A percentile compares a stretch with the other conserved stretches of the same genome.
phyloP scores from a whole-genome alignment of 495 filamentous ascomycete genomes.

The Aspergillus wentii region DNA sequence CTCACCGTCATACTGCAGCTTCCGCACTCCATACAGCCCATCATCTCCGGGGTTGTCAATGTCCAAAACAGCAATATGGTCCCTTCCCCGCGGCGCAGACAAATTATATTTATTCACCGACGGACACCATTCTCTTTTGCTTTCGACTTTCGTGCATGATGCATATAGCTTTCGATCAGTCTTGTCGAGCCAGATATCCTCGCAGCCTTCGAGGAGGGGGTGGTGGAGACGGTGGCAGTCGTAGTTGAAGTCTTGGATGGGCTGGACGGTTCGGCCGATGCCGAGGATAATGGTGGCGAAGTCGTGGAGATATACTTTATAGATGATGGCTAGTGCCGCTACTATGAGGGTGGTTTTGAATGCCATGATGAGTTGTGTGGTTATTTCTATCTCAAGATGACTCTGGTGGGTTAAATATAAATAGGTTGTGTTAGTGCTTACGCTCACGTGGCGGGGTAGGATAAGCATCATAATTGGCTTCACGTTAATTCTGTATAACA shows the following conservation, averaged over 20 bases:
- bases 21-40: constrained; percentile 15
- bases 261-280: constrained; percentile 19
- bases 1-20: constrained; percentile 16
- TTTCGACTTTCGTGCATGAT: constrained; percentile 15
- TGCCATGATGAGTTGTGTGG: too few relatives aligned
- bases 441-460: too few relatives aligned
- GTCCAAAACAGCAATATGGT: constrained; percentile 28
- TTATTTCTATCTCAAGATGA: too few relatives aligned
- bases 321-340: too few relatives aligned
- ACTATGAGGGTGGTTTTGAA: too few relatives aligned
- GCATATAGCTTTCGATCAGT: constrained; percentile 27
- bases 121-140: constrained; percentile 13
- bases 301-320: constrained; percentile 9
- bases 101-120: constrained; percentile 10
- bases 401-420: too few relatives aligned
- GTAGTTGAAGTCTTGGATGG: constrained; percentile 26
- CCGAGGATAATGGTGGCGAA: constrained; percentile 10
- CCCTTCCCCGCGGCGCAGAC: constrained; percentile 18
- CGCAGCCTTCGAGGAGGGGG: constrained; percentile 31
- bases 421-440: too few relatives aligned
- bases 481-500: too few relatives aligned
- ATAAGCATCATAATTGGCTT: too few relatives aligned
- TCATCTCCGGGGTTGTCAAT: constrained; percentile 20
- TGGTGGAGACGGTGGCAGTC: constrained; percentile 23
- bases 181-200: constrained; percentile 37